Percentiles rank a stretch among this genome's conserved stretches.
Evolutionary conservation across 176 grass and related monocot species (phyloP).

Genomic region (Cenchrus purpureus): DNA sequence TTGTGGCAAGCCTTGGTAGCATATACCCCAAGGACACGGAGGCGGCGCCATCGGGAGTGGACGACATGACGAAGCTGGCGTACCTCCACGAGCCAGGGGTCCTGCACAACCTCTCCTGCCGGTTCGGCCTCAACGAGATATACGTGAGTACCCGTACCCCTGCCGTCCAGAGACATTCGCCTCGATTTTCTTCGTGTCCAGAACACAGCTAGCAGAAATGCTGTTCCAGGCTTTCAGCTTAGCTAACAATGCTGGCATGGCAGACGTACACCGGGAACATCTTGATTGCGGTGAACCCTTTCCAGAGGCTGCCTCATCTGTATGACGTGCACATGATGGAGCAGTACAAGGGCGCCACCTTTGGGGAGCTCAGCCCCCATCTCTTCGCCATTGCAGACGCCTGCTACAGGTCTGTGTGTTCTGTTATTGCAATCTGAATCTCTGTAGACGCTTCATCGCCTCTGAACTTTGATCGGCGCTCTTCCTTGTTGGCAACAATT

Average conservation of each 20-base stretch:
- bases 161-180: not conserved
- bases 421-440: not conserved
- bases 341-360: slow-evolving; percentile 87
- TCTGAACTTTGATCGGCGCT: not conserved
- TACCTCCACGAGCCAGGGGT: slow-evolving; percentile 97
- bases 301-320: slow-evolving; percentile 80
- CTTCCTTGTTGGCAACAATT: not conserved
- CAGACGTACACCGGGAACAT: slow-evolving; percentile 98
- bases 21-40: slow-evolving; percentile 95
- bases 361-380: slow-evolving; percentile 93
- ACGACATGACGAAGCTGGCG: slow-evolving; percentile 96
- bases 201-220: not conserved
- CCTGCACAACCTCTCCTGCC: slow-evolving; percentile 68
- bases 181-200: not conserved
- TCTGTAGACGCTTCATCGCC: not conserved
- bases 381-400: slow-evolving; percentile 83
- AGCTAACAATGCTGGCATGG: not conserved
- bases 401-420: slow-evolving; percentile 69
- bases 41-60: slow-evolving; percentile 80
- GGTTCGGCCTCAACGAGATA: slow-evolving; percentile 85
- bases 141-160: slow-evolving; percentile 67
- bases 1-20: slow-evolving; percentile 64
- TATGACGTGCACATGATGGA: slow-evolving; percentile 97
- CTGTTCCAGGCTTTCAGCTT: not conserved
- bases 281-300: slow-evolving; percentile 95